Evolutionary conservation across 2,329 filamentous ascomycete genomes (phyloP), one percentile per base, ranked within the genome.

Genomic region (Stagonosporopsis chrysanthemi): DNA sequence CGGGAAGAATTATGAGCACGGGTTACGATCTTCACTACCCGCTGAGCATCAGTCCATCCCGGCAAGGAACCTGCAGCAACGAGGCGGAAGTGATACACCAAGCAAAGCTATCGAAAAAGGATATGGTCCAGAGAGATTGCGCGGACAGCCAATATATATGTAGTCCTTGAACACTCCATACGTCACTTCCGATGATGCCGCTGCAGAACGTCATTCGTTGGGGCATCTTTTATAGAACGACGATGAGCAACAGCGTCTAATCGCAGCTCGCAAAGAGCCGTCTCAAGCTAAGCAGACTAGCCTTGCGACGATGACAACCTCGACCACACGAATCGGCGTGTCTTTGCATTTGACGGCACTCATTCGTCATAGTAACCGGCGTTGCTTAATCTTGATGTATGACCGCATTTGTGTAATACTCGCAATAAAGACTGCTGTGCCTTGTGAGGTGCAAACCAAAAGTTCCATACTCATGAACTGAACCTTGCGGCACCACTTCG

Each of bases 161-260:
- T 17, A 19, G 26, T 39, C 29, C n/a, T 39, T 24, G 31, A 29
- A 26, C 41, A 26, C 23, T 17, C n/a, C 43, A 15, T 43, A 56
- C 42, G 54, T 56, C 54, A 56, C 48, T 43, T 43, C 47, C 54
- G 54, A 22, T 26, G 15, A 47, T 52, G 35, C 54, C 54, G 54
- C 36, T 38, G 48, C 29, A 22, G 41, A 45, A 56, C 54, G 54
- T 56, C 54, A 56, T 52, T 28, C 8, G 24, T 22, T 44, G 29
- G 9, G 29, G 29, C 11, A 6, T 48, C 36, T 17, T 38, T 39
- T 17, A 47, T 31, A 52, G 11, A 26, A 19, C 43, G 15, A 47
- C 43, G 42, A 41, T 41, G 47, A 52, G 26, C 17, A 26, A 39
- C 17, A 26, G 22, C 28, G n/a, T 40, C 19, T 29, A 17, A 50